A percentile compares a stretch with the other conserved stretches of the same genome.
These are phyloP conservation scores for Amoebophrya sp. DNA, from an alignment of 169 alveolate genomes.

Conservation along the genomic window DNA sequence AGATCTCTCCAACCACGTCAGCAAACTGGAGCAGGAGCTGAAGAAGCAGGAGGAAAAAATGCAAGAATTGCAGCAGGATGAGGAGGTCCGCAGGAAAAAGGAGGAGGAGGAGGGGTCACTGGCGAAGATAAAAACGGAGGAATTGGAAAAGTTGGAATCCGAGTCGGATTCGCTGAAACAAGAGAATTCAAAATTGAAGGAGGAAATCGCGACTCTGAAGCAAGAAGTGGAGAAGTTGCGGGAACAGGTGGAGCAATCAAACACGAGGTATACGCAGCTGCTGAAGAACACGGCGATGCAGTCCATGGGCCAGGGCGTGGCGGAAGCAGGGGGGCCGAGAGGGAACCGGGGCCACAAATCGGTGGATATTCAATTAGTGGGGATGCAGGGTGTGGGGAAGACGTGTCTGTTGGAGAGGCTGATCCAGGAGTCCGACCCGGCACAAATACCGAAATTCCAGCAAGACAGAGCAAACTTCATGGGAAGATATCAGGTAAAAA, in stretches of 20 bases:
- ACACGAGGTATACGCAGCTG: not conserved
- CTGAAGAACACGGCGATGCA: constrained; percentile 1
- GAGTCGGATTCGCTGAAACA: not conserved
- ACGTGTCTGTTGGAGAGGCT: not conserved
- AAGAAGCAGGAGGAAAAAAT: not conserved
- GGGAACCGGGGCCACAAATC: not conserved
- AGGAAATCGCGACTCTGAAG: not conserved
- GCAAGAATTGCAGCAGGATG: not conserved
- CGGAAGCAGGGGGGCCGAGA: not conserved
- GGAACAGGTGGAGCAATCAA: not conserved
- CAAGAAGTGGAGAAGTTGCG: not conserved
- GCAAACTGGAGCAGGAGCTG: not conserved
- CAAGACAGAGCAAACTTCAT: not conserved
- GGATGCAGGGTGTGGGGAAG: not conserved
- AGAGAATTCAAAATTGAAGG: not conserved
- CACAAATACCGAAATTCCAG: not conserved
- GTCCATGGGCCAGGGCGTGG: constrained; percentile 1
- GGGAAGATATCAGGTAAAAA: constrained; percentile 8
- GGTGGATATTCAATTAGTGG: constrained; percentile 8
- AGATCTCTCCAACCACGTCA: not conserved
- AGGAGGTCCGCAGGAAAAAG: not conserved
- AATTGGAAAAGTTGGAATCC: not conserved
- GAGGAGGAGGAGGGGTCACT: not conserved
- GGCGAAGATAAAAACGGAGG: not conserved
- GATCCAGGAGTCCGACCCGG: not conserved